Conservation (phyloP, 2,329 filamentous ascomycete species). For the Arthroderma sp. region DNA sequence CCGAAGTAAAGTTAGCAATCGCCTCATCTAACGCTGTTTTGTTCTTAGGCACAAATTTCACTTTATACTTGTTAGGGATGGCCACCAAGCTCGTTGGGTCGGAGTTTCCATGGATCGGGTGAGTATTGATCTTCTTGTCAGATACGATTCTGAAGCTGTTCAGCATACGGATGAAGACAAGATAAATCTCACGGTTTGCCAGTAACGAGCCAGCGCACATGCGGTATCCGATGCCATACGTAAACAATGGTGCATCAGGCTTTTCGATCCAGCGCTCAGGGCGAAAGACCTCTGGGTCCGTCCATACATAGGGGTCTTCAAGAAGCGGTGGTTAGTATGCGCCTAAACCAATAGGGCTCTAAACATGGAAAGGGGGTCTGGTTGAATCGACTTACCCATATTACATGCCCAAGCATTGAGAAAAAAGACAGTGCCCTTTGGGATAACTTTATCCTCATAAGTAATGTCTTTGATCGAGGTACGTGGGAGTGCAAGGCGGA, state of each 20-base stretch:
- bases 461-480: constrained; percentile 49
- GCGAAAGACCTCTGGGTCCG: constrained; percentile 47
- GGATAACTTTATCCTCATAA: constrained; percentile 48
- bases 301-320: constrained; percentile 44
- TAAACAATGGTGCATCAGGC: constrained; percentile 52
- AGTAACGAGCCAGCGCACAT: constrained; percentile 55
- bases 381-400: constrained; percentile 41
- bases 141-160: constrained; percentile 50
- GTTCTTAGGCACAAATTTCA: constrained; percentile 46
- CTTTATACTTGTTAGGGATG: constrained; percentile 47
- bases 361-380: neutral
- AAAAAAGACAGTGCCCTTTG: constrained; percentile 52
- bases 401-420: constrained; percentile 59
- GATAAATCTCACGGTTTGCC: constrained; percentile 53
- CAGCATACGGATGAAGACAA: constrained; percentile 51
- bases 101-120: constrained; percentile 48
- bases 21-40: constrained; percentile 34
- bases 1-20: constrained; percentile 20
- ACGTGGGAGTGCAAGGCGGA: constrained; percentile 50
- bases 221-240: constrained; percentile 53
- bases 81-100: constrained; percentile 53
- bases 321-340: neutral
- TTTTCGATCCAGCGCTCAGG: constrained; percentile 53
- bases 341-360: neutral
- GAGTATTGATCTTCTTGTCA: constrained; percentile 43